phyloP scores from a whole-genome alignment of 2,329 filamentous ascomycete genomes.

The Colletotrichum tofieldiae region DNA sequence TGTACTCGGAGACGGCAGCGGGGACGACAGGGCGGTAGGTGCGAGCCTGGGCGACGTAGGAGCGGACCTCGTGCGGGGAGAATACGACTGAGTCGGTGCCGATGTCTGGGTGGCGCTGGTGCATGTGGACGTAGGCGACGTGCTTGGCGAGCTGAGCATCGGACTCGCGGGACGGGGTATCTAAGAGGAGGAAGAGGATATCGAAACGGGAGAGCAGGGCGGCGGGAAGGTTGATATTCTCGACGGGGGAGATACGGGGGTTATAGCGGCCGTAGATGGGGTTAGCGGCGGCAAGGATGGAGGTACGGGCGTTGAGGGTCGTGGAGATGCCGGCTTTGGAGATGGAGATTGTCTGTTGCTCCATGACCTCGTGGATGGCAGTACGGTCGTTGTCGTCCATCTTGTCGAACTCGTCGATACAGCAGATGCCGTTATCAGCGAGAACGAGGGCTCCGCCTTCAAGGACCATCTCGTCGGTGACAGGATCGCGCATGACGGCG shows the following conservation, averaged over 20 bases:
- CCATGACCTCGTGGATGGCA: conserved; percentile 91
- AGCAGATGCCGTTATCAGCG: conserved; percentile 88
- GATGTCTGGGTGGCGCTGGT: conserved; percentile 90
- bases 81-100: conserved; percentile 79
- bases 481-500: conserved; percentile 86
- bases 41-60: conserved; percentile 94
- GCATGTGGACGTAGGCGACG: conserved; percentile 97
- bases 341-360: conserved; percentile 89
- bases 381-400: conserved; percentile 89
- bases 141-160: conserved; percentile 96
- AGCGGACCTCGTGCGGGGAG: conserved; percentile 91
- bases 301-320: conserved; percentile 95
- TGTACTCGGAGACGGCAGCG: conserved; percentile 90
- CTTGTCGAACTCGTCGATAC: conserved; percentile 91
- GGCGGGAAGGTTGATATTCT: conserved; percentile 99
- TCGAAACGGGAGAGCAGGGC: conserved; percentile 98
- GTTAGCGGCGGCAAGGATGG: conserved; percentile 96
- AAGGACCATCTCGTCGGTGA: conserved; percentile 88
- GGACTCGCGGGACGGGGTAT: conserved; percentile 89
- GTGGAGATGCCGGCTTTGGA: conserved; percentile 81
- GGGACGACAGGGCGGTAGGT: conserved; percentile 91
- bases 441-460: conserved; percentile 86
- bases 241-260: conserved; percentile 94
- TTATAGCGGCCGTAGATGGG: conserved; percentile 99
- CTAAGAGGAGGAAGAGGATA: conserved; percentile 95